These are phyloP conservation scores for Austroboletus olivaceoglutinosus DNA, from an alignment of 1,284 basidiomycete genomes.

Conservation along the genomic window DNA sequence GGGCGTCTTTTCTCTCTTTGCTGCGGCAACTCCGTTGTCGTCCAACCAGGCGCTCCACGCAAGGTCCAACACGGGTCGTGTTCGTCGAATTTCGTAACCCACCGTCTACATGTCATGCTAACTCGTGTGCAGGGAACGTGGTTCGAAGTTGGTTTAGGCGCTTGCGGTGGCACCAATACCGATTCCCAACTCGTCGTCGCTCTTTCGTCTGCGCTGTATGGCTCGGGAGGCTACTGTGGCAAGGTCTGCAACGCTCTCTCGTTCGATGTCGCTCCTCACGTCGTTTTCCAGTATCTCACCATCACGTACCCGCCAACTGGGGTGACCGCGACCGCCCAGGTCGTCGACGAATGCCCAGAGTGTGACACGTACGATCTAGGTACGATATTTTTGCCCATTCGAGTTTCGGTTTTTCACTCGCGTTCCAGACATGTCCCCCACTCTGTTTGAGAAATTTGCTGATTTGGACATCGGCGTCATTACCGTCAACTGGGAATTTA, in stretches of 20 bases:
- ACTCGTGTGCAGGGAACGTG: slow-evolving; percentile 31
- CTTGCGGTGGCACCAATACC: slow-evolving; percentile 45
- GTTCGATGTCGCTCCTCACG: neutral
- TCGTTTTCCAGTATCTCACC: slow-evolving; percentile 40
- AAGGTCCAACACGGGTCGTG: slow-evolving; percentile 45
- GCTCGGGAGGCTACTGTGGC: slow-evolving; percentile 43
- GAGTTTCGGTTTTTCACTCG: neutral
- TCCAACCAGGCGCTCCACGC: slow-evolving; percentile 40
- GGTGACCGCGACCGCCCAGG: slow-evolving; percentile 40
- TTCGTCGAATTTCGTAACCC: slow-evolving; percentile 26
- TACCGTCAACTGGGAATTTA: neutral
- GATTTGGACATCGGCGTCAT: neutral
- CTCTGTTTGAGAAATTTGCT: neutral
- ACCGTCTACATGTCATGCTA: neutral
- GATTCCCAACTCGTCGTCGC: slow-evolving; percentile 45
- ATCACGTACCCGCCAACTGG: slow-evolving; percentile 45
- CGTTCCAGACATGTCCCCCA: neutral
- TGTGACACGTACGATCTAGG: slow-evolving; percentile 45
- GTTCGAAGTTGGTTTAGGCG: slow-evolving; percentile 43
- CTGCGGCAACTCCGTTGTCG: slow-evolving; percentile 45
- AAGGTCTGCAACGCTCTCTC: slow-evolving; percentile 36
- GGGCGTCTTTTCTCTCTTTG: slow-evolving; percentile 40
- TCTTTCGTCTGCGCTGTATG: slow-evolving; percentile 43
- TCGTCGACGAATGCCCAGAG: slow-evolving; percentile 46
- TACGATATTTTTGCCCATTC: slow-evolving; percentile 22